Percentiles rank a stretch among this genome's conserved stretches.
These are phyloP conservation scores for Ichthyophthirius multifiliis DNA, from an alignment of 169 alveolate genomes.

Conservation along the genomic window DNA sequence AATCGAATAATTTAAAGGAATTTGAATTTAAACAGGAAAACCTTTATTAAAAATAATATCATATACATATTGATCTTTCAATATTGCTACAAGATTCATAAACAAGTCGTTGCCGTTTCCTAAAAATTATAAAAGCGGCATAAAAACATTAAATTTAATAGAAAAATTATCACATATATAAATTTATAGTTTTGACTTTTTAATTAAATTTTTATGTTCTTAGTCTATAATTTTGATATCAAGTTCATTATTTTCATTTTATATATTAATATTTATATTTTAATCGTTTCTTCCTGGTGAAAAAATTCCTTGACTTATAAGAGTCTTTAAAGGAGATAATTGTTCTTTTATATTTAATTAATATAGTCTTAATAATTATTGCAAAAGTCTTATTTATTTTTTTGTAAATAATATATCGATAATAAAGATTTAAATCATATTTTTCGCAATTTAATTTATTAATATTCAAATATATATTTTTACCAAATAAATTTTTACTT, in stretches of 20 bases:
- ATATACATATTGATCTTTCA: slow-evolving; percentile 47
- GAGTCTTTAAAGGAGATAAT: slow-evolving; percentile 3
- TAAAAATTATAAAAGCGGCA: slow-evolving; percentile 15
- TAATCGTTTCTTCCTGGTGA: too few species aligned
- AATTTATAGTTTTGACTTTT: not conserved
- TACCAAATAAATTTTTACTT: slow-evolving; percentile 54
- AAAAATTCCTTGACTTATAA: too few species aligned
- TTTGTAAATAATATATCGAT: not conserved
- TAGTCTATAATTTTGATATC: slow-evolving; percentile 35
- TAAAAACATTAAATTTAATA: slow-evolving; percentile 37
- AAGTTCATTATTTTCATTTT: slow-evolving; percentile 21
- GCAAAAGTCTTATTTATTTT: slow-evolving; percentile 41
- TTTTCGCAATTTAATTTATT: slow-evolving; percentile 55
- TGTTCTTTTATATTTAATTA: not conserved
- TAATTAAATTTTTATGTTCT: not conserved
- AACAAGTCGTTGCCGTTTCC: slow-evolving; percentile 39
- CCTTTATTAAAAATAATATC: slow-evolving; percentile 58
- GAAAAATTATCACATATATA: slow-evolving; percentile 15
- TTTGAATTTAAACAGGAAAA: slow-evolving; percentile 76
- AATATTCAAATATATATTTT: slow-evolving; percentile 38
- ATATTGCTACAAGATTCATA: slow-evolving; percentile 29
- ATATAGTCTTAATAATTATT: slow-evolving; percentile 34
- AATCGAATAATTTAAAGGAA: slow-evolving; percentile 68
- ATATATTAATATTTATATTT: slow-evolving; percentile 3
- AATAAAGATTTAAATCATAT: slow-evolving; percentile 48